Conservation (phyloP, 805 yeast species). For the Candida michaelii region DNA sequence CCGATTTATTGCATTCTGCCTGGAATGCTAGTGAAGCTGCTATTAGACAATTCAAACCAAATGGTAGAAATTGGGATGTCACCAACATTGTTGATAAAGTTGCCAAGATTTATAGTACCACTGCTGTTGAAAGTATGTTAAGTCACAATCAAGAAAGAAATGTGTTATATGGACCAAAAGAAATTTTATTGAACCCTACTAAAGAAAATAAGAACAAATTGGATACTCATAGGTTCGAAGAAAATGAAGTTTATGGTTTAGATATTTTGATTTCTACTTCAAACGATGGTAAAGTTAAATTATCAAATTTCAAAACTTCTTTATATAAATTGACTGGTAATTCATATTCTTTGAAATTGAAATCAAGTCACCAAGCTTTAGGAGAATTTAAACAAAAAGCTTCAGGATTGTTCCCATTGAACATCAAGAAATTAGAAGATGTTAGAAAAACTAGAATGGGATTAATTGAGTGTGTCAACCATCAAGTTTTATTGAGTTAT, state of each 20-base stretch:
- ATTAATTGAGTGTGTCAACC: slow-evolving; percentile 68
- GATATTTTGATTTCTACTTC: slow-evolving; percentile 69
- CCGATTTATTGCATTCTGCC: slow-evolving; percentile 70
- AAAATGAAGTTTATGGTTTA: slow-evolving; percentile 75
- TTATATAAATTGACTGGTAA: slow-evolving; percentile 71
- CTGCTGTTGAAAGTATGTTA: slow-evolving; percentile 75
- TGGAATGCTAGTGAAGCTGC: slow-evolving; percentile 82
- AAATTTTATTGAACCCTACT: slow-evolving; percentile 71
- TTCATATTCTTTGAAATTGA: slow-evolving; percentile 66
- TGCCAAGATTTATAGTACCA: slow-evolving; percentile 56
- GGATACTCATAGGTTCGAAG: slow-evolving; percentile 65
- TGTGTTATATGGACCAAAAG: slow-evolving; percentile 71
- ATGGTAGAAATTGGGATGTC: slow-evolving; percentile 73
- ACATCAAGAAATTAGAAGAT: slow-evolving; percentile 63
- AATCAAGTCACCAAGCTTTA: slow-evolving; percentile 64
- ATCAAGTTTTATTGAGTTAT: slow-evolving; percentile 64
- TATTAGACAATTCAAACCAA: slow-evolving; percentile 61
- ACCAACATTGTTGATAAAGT: slow-evolving; percentile 64
- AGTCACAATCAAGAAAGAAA: slow-evolving; percentile 68
- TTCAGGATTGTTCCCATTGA: slow-evolving; percentile 62
- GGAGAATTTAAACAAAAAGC: slow-evolving; percentile 67
- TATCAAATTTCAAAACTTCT: slow-evolving; percentile 60
- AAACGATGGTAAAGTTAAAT: slow-evolving; percentile 63
- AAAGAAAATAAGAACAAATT: slow-evolving; percentile 64
- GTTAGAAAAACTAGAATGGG: slow-evolving; percentile 74